Percentiles rank a stretch among this genome's conserved stretches.
Conservation (phyloP, 78 protist genomes). For the Parvularia atlantis region DNA sequence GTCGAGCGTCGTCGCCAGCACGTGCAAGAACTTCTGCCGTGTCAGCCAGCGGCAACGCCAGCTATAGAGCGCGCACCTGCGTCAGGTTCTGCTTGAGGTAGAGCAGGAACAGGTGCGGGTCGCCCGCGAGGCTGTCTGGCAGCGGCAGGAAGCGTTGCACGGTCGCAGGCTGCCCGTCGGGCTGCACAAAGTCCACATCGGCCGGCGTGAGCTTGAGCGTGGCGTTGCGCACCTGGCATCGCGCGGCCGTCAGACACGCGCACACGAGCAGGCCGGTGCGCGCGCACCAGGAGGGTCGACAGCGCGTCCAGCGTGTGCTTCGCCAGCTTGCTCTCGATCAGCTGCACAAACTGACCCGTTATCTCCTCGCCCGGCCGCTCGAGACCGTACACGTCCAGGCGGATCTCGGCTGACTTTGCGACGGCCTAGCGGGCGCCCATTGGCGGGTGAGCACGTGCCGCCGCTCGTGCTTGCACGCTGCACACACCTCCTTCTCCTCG, state of each 20-base stretch:
- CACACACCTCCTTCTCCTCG: too few relatives aligned
- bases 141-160: not conserved
- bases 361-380: not conserved
- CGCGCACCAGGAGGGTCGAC: not conserved
- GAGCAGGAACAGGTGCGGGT: not conserved
- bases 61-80: too few relatives aligned
- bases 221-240: too few relatives aligned
- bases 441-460: too few relatives aligned
- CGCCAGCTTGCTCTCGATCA: not conserved
- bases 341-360: not conserved
- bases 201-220: not conserved
- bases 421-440: too few relatives aligned
- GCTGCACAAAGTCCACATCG: slow-evolving; percentile 1
- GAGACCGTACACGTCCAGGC: not conserved
- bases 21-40: too few relatives aligned
- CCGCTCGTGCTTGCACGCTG: too few relatives aligned
- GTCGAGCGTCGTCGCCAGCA: too few relatives aligned
- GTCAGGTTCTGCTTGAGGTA: not conserved
- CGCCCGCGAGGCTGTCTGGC: not conserved
- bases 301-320: not conserved
- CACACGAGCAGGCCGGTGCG: too few relatives aligned
- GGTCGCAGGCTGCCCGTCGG: not conserved
- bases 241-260: too few relatives aligned
- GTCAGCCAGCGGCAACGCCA: too few relatives aligned
- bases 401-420: too few relatives aligned